These are phyloP conservation scores for Pisolithus sp. DNA, from an alignment of 768 basidiomycete genomes.

Conservation along the genomic window DNA sequence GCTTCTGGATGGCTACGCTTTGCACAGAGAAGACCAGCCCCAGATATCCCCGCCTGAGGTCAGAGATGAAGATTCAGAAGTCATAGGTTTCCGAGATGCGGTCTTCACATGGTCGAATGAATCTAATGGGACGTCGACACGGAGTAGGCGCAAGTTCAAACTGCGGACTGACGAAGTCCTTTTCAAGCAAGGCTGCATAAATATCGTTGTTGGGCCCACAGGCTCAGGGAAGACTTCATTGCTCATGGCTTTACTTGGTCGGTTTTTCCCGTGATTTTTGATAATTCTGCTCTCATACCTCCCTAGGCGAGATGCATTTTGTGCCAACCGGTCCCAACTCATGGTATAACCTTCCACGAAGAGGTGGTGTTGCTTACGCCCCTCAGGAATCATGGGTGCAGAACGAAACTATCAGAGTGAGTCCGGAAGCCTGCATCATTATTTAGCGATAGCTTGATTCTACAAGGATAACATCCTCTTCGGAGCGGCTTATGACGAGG, in stretches of 20 bases:
- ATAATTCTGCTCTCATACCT: background rate
- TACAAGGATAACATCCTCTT: conserved; percentile 41
- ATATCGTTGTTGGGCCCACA: conserved; percentile 56
- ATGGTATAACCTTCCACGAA: conserved; percentile 65
- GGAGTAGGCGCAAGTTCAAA: conserved; percentile 36
- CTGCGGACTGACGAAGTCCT: conserved; percentile 47
- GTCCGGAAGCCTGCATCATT: background rate
- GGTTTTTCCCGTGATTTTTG: background rate
- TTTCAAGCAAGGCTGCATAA: conserved; percentile 49
- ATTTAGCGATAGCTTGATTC: background rate
- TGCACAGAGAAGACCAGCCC: background rate
- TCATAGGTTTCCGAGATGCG: conserved; percentile 49
- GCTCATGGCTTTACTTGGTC: conserved; percentile 54
- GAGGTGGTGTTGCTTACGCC: conserved; percentile 67
- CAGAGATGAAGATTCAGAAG: conserved; percentile 16
- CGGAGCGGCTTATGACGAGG: conserved; percentile 35
- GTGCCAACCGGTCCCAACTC: conserved; percentile 44
- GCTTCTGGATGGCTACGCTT: conserved; percentile 7
- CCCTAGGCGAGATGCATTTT: conserved; percentile 56
- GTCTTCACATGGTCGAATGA: conserved; percentile 45
- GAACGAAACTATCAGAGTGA: conserved; percentile 66
- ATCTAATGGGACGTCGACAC: conserved; percentile 3
- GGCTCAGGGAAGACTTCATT: conserved; percentile 59
- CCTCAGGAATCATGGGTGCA: conserved; percentile 85
- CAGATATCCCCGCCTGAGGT: conserved; percentile 3